These are phyloP conservation scores for Linanthus parryae DNA, from an alignment of 148 eudicot genomes.

Conservation along the genomic window DNA sequence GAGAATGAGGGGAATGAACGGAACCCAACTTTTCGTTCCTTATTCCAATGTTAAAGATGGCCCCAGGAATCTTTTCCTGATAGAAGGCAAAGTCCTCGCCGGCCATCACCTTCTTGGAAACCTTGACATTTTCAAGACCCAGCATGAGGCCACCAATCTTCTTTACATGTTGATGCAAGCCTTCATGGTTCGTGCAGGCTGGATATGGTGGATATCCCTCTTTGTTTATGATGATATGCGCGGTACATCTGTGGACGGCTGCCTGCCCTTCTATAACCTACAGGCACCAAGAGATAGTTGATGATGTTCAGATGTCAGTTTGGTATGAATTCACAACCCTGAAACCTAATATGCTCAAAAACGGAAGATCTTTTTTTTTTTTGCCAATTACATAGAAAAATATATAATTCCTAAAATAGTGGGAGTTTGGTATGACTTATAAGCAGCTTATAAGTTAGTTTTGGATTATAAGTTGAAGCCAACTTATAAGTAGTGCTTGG, in stretches of 20 bases:
- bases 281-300: background rate
- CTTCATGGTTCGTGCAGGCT: conserved; percentile 45
- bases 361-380: too few relatives aligned
- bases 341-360: too few relatives aligned
- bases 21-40: conserved; percentile 53
- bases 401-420: too few relatives aligned
- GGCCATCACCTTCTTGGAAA: conserved; percentile 45
- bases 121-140: conserved; percentile 41
- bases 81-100: conserved; percentile 86
- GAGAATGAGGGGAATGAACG: conserved; percentile 55
- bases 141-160: conserved; percentile 36
- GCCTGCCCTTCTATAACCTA: conserved; percentile 66
- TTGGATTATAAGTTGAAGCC: too few relatives aligned
- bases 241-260: conserved; percentile 41
- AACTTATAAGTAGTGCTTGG: too few relatives aligned
- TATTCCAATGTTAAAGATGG: conserved; percentile 48
- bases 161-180: conserved; percentile 40
- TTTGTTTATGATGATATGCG: conserved; percentile 31
- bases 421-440: too few relatives aligned
- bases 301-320: too few relatives aligned
- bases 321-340: too few relatives aligned
- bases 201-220: conserved; percentile 54
- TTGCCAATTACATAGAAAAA: too few relatives aligned
- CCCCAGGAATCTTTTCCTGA: conserved; percentile 60
- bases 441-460: too few relatives aligned